Base-by-base conservation (phyloP, 179 eudicot species). In the Spinacia oleracea region DNA sequence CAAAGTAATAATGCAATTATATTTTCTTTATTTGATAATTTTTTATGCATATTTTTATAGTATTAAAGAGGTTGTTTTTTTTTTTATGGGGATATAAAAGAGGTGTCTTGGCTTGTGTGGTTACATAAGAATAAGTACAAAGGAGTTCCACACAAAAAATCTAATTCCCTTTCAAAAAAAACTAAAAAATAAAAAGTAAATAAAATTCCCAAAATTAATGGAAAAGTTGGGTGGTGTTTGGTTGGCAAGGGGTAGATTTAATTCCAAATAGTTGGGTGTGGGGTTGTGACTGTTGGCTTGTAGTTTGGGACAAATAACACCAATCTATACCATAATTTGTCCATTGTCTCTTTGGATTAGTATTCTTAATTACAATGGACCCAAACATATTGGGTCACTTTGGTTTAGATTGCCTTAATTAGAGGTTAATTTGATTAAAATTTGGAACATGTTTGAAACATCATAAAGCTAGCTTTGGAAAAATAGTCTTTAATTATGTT, bases 381-480 rank as follows among this genome's bases (percentile, higher is more conserved):
- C 75, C 70, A 68, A 75, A 80, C 83, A 80, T 74, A 11, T 80
- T 75, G 83, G 83, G 83, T 80, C 83, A 68, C 79, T 34, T 23
- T 55, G 25, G 50, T 63, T 50, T n/a, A n/a, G 43, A 38, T 38
- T 38, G 40, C 6, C 43, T n/a, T n/a, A n/a, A n/a, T 74, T 64
- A 31, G 35, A 55, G 68, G 51, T 50, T 73, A 60, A 75, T 14
- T 74, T 58, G 66, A 68, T 74, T 68, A 14, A 31, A 43, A 51
- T 42, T 65, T 71, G 70, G 71, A n/a, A 21, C 76, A 69, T 75
- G 69, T 60, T 68, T 50, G 23, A 59, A 71, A 59, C 79, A 60
- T 11, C 56, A 69, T 27, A 78, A 70, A 78, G 46, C 23, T 29
- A 70, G 59, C 29, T 62, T 63, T 16, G 40, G 70, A 20, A 32